Percentiles rank a stretch among this genome's conserved stretches.
phyloP scores from a whole-genome alignment of 371 early-diverging fungal genomes.

The Mortierella sp. region DNA sequence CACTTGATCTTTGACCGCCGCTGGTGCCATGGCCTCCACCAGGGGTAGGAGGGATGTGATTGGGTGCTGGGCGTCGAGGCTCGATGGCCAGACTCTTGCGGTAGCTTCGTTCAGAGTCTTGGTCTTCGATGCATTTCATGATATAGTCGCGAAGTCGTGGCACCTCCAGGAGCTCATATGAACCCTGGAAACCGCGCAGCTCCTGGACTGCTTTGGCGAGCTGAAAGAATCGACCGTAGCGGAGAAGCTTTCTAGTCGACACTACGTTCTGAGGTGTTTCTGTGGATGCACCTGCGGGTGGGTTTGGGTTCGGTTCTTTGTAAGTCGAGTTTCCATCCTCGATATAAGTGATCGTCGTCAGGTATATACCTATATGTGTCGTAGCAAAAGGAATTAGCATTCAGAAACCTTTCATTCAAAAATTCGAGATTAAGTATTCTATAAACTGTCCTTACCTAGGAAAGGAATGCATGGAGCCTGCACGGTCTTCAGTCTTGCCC shows the following conservation, averaged over 20 bases:
- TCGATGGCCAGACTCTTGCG: constrained; percentile 47
- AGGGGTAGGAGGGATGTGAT: neutral
- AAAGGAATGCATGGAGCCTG: constrained; percentile 93
- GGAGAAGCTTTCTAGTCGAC: constrained; percentile 24
- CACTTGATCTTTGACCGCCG: constrained; percentile 12
- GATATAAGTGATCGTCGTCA: constrained; percentile 91
- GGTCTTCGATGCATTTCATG: constrained; percentile 32
- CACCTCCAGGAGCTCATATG: constrained; percentile 46
- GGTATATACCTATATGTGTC: constrained; percentile 59
- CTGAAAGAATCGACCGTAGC: constrained; percentile 39
- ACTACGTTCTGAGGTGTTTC: constrained; percentile 9
- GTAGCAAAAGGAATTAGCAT: neutral
- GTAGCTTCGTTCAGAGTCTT: constrained; percentile 38
- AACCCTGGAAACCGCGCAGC: constrained; percentile 37
- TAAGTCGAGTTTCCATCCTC: constrained; percentile 91
- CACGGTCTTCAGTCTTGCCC: constrained; percentile 83
- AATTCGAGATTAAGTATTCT: neutral
- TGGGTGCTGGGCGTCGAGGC: constrained; percentile 25
- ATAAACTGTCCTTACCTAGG: constrained; percentile 70
- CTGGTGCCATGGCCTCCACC: constrained; percentile 1
- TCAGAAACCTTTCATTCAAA: no score
- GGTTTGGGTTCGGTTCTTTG: constrained; percentile 26
- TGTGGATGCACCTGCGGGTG: neutral
- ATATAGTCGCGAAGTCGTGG: constrained; percentile 38
- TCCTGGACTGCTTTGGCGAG: constrained; percentile 38